Evolutionary conservation across 2,329 filamentous ascomycete genomes (phyloP).

Genomic region (Cylindrodendrum hubeiense): DNA sequence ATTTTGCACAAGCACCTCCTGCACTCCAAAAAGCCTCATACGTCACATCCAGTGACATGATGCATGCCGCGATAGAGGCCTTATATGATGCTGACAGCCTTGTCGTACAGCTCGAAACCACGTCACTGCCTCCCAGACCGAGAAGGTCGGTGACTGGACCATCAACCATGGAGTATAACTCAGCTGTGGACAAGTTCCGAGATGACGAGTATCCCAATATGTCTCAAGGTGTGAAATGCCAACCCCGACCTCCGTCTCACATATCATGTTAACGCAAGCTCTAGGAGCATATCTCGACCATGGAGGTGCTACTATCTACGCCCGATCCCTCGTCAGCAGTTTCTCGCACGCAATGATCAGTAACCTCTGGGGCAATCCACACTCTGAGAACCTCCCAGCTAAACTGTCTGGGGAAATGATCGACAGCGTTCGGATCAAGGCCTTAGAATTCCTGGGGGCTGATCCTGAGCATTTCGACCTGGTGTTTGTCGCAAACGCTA

Average conservation of each 20-base stretch:
- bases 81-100: slow-evolving; percentile 14
- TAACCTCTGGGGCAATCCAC: slow-evolving; percentile 76
- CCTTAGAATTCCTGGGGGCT: slow-evolving; percentile 70
- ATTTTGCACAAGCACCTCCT: no score
- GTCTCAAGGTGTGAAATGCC: slow-evolving; percentile 37
- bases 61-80: background rate
- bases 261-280: slow-evolving; percentile 13
- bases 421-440: slow-evolving; percentile 65
- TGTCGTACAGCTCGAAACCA: slow-evolving; percentile 23
- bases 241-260: background rate
- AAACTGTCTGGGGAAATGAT: slow-evolving; percentile 68
- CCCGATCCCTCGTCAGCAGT: slow-evolving; percentile 66
- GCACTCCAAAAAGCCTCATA: background rate
- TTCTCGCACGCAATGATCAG: slow-evolving; percentile 67
- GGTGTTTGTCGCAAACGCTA: slow-evolving; percentile 72
- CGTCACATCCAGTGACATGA: background rate
- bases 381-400: slow-evolving; percentile 72
- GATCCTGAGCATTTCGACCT: slow-evolving; percentile 70
- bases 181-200: slow-evolving; percentile 39
- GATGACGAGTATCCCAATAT: slow-evolving; percentile 45
- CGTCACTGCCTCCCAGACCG: slow-evolving; percentile 21
- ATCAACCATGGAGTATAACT: slow-evolving; percentile 41
- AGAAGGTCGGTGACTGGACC: slow-evolving; percentile 20
- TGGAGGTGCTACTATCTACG: slow-evolving; percentile 68
- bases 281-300: slow-evolving; percentile 67